Evolutionary conservation across 345 rosid species (phyloP), one percentile per base, ranked within the genome.

Genomic region (Iberis pinnata): DNA sequence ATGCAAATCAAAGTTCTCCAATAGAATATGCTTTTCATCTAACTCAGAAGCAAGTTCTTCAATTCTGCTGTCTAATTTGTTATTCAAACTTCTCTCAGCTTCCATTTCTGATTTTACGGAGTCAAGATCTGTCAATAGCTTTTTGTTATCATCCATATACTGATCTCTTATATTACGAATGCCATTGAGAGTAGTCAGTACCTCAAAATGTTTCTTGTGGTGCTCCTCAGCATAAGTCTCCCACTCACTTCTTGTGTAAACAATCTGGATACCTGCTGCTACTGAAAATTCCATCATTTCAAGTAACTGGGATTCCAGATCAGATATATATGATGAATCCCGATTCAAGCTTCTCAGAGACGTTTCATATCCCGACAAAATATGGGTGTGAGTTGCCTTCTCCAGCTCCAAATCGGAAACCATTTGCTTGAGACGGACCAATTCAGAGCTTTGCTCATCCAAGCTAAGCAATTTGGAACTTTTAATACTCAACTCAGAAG

Each of bases 341-440:
- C 62, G 56, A n/a, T 44, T 61, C 58, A 74, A 68, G 73, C 59
- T 53, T 66, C 71, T 63, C 47, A 78, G 75, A 53, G 73, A 59
- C 64, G 78, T 71, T 65, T 85, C 81, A 64, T 65, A 71, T n/a
- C 62, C 71, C 49, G 68, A 61, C 64, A 83, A 56, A 70, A 68
- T 71, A 61, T 37, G 39, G 66, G 70, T 48, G 39, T 70, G 41
- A 62, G 58, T 70, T 49, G 70, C 75, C 60, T 80, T 79, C 76
- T 87, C 92, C 47, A 57, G 73, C 72, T 80, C 89, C 53, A 82
- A 65, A 43, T 73, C 71, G 7, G 77, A 79, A 12, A 81, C 66
- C 64, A 58, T 60, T 58, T 78, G 76, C 79, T 70, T 80, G 58
- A 80, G 80, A 53, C 73, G 66, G 64, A 63, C 67, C 70, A 79